These are phyloP conservation scores for Pythium oligandrum DNA, from an alignment of 352 stramenopile species.

Conservation along the genomic window DNA sequence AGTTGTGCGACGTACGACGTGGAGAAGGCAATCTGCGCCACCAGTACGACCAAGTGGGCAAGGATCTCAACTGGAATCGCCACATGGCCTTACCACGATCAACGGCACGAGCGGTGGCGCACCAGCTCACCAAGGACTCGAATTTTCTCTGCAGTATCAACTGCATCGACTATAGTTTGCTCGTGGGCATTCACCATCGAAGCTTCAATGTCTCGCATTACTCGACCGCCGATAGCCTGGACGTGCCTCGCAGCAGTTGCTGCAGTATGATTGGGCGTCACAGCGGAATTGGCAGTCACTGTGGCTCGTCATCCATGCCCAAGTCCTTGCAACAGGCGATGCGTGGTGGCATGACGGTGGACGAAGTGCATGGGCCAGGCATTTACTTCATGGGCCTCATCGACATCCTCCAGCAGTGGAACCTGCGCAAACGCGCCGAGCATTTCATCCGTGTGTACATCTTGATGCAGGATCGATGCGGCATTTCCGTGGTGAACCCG, in stretches of 20 bases:
- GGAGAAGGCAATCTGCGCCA: conserved; percentile 65
- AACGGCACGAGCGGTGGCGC: conserved; percentile 49
- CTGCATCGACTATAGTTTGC: conserved; percentile 94
- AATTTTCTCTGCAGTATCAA: conserved; percentile 90
- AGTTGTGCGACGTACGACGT: conserved; percentile 54
- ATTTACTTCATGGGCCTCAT: conserved; percentile 95
- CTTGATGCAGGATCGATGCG: conserved; percentile 59
- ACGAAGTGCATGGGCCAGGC: conserved; percentile 87
- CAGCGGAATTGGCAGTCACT: conserved; percentile 15
- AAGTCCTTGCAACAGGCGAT: conserved; percentile 49
- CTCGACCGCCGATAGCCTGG: conserved; percentile 46
- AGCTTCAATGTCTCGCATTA: conserved; percentile 78
- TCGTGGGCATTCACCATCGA: conserved; percentile 92
- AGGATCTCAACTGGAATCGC: conserved; percentile 82
- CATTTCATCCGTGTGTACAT: conserved; percentile 75
- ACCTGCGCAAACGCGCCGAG: conserved; percentile 88
- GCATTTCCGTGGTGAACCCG: conserved; percentile 70
- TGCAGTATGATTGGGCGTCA: conserved; percentile 8
- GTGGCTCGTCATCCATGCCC: conserved; percentile 19
- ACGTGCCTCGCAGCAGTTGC: conserved; percentile 24
- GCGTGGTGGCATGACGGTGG: conserved; percentile 62
- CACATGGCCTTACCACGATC: conserved; percentile 61
- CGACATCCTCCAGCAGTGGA: conserved; percentile 95
- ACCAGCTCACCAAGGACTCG: conserved; percentile 83
- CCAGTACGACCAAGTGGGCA: conserved; percentile 78